Base-by-base conservation (phyloP, 2,329 filamentous ascomycete species). In the Xylariaceae sp. region DNA sequence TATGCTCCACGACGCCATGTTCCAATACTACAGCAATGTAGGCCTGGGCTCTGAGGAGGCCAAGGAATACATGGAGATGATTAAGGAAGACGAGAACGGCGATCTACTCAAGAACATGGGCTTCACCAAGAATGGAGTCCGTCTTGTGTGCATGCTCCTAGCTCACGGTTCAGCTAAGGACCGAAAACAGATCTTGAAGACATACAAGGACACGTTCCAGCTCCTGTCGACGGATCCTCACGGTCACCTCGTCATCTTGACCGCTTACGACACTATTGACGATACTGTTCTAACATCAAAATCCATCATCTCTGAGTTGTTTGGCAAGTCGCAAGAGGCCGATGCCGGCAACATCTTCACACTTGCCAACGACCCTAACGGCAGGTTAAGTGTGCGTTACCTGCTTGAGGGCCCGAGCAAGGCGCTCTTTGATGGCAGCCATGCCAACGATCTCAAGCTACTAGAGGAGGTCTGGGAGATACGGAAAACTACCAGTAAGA, bases 1-100 rank as follows among this genome's bases (percentile, higher is more conserved):
- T 1, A 95, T 99, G 83, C 84, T 99, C 17, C 95, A 99, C 74
- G 94, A 97, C 70, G 94, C 94, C 53, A 96, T 99, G 92, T 80
- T 97, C 61, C 93, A 99, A 73, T 99, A 97, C 75, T 97, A 93
- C 76, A 77, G 91, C 56, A 93, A 89, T 69, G 85, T 87, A 51
- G 87, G 88, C 65, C 79, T 84, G 3, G 92, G 88, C 2, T 90
- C 87, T 50, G 86, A 90, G 59, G 93, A 97, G 73, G 87, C 90
- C 48, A 89, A 81, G 37, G 92, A 96, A 68, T 97, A 96, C 71
- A 77, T 95, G 59, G 92, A 97, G 74, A 82, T 95, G 66, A 80
- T 99, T 70, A 96, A 95, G 77, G 90, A 90, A 47, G 93, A 99
- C 66, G 90, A 96, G 71, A 88, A 89, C 59, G 92, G 91, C 52